A percentile compares a stretch with the other conserved stretches of the same genome.
These are phyloP conservation scores for Amoebophrya sp. DNA, from an alignment of 169 alveolate species.

Conservation along the genomic window DNA sequence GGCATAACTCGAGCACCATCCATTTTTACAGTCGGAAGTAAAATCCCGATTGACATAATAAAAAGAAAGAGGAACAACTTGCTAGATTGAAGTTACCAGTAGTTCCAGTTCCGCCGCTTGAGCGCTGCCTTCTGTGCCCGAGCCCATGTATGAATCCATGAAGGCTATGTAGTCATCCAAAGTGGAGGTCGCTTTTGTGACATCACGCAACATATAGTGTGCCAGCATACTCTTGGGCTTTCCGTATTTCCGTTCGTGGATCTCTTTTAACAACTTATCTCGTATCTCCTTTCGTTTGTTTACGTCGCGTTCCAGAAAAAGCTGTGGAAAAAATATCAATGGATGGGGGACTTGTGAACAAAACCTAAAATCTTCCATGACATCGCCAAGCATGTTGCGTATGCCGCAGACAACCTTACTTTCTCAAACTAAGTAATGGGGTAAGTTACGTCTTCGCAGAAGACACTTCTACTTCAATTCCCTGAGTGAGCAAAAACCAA, in stretches of 20 bases:
- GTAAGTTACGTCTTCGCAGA: too few relatives aligned
- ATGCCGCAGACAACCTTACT: too few relatives aligned
- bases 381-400: too few relatives aligned
- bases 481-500: too few relatives aligned
- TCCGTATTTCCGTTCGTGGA: not conserved
- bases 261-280: not conserved
- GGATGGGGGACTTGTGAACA: not conserved
- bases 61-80: too few relatives aligned
- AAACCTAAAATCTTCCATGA: too few relatives aligned
- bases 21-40: too few relatives aligned
- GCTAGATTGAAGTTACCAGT: too few relatives aligned
- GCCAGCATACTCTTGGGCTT: not conserved
- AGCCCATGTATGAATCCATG: not conserved
- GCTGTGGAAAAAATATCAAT: constrained; percentile 9
- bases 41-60: too few relatives aligned
- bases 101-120: not conserved
- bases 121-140: not conserved
- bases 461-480: too few relatives aligned
- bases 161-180: not conserved
- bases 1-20: too few relatives aligned
- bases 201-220: not conserved
- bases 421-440: too few relatives aligned
- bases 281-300: not conserved
- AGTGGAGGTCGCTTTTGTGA: not conserved
- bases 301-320: not conserved